Conservation (phyloP, 768 basidiomycete genomes). For the Rhodosporidiobolus odoratus region DNA sequence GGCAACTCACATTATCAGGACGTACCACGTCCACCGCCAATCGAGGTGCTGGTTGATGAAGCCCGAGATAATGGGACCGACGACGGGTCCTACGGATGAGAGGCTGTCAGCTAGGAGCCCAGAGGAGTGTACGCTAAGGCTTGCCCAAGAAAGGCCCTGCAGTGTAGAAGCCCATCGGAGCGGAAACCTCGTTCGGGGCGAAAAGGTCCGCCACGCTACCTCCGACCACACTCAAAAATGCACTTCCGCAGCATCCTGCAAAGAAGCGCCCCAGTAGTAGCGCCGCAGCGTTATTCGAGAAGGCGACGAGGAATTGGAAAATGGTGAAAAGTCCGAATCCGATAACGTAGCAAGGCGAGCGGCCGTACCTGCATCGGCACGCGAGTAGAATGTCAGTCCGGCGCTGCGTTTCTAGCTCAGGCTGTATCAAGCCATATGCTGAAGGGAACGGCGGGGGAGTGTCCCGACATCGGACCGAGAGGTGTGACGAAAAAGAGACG, state of each 20-base stretch:
- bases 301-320: slow-evolving; percentile 65
- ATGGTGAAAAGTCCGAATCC: slow-evolving; percentile 30
- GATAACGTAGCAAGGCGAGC: slow-evolving; percentile 29
- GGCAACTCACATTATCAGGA: slow-evolving; percentile 58
- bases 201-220: slow-evolving; percentile 56
- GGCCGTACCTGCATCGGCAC: slow-evolving; percentile 14
- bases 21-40: slow-evolving; percentile 64
- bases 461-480: background rate
- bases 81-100: slow-evolving; percentile 44
- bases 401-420: too few relatives aligned
- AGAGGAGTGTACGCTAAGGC: slow-evolving; percentile 40
- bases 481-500: slow-evolving; percentile 9
- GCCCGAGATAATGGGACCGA: slow-evolving; percentile 57
- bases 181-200: slow-evolving; percentile 43
- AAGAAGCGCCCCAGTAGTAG: slow-evolving; percentile 61
- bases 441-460: too few relatives aligned
- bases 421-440: too few relatives aligned
- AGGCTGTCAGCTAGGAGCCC: too few relatives aligned
- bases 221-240: slow-evolving; percentile 61
- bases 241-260: slow-evolving; percentile 56
- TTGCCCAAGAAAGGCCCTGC: slow-evolving; percentile 55
- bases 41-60: slow-evolving; percentile 61
- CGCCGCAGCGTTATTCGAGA: slow-evolving; percentile 58
- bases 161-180: slow-evolving; percentile 55
- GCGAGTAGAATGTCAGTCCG: too few relatives aligned